A percentile compares a stretch with the other conserved stretches of the same genome.
phyloP scores from a whole-genome alignment of 768 basidiomycete species.

The Lactarius pseudohatsudake region DNA sequence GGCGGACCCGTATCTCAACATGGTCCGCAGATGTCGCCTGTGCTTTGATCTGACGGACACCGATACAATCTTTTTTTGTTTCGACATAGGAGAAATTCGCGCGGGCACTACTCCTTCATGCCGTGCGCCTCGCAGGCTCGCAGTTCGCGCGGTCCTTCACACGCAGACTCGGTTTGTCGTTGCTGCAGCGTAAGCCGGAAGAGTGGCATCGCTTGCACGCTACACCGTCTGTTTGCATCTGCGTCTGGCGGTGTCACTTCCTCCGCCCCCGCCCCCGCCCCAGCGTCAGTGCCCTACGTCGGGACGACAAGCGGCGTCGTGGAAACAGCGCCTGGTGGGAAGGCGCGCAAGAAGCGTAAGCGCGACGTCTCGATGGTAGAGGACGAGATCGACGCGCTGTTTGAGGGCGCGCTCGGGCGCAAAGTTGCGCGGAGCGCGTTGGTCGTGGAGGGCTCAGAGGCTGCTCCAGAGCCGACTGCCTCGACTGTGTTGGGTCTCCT shows the following conservation, averaged over 20 bases:
- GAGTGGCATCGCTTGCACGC: conserved; percentile 82
- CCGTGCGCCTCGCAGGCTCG: conserved; percentile 71
- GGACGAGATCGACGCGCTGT: conserved; percentile 79
- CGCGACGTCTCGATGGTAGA: conserved; percentile 56
- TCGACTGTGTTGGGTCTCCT: not conserved
- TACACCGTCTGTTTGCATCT: conserved; percentile 30
- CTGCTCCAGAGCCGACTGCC: not conserved
- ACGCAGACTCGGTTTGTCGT: conserved; percentile 70
- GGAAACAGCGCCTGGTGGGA: not conserved
- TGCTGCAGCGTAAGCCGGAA: conserved; percentile 75
- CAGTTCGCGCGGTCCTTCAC: conserved; percentile 89
- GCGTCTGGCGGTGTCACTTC: not conserved
- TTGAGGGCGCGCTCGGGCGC: conserved; percentile 56
- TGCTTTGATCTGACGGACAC: not conserved
- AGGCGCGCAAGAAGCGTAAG: conserved; percentile 44
- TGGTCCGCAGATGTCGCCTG: conserved; percentile 43
- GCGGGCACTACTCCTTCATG: conserved; percentile 68
- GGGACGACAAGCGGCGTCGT: not conserved
- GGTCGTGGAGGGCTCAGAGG: not conserved
- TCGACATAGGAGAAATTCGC: conserved; percentile 83
- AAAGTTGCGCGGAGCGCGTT: conserved; percentile 59
- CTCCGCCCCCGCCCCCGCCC: not conserved
- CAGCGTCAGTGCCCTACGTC: not conserved
- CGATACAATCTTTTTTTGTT: not conserved
- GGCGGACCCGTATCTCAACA: conserved; percentile 87